Evolutionary conservation across 2,329 filamentous ascomycete genomes (phyloP).

Genomic region (Ascochyta rabiei): DNA sequence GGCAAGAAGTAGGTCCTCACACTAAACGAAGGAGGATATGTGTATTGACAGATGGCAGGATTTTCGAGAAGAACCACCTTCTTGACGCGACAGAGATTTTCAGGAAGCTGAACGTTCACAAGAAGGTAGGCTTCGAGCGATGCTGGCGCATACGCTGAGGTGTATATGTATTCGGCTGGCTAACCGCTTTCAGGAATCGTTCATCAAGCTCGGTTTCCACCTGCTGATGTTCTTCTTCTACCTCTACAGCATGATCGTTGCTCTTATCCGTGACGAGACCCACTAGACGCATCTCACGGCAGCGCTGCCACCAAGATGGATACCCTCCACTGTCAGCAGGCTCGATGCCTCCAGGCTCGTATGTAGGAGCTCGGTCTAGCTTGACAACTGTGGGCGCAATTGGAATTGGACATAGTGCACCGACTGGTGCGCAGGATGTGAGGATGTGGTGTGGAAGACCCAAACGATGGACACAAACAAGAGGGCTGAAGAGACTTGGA

Average conservation of each 20-base stretch:
- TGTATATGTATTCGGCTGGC: neutral
- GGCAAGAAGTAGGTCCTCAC: slow-evolving; percentile 85
- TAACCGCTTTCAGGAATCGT: slow-evolving; percentile 76
- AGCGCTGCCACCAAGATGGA: neutral
- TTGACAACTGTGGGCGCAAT: neutral
- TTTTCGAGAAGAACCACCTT: slow-evolving; percentile 95
- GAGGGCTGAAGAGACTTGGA: slow-evolving; percentile 2
- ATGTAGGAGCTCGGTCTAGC: neutral
- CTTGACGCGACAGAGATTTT: slow-evolving; percentile 99
- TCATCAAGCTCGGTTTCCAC: slow-evolving; percentile 98
- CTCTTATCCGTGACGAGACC: slow-evolving; percentile 92
- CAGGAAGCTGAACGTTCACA: slow-evolving; percentile 97
- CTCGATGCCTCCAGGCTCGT: neutral
- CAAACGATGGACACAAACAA: slow-evolving; percentile 11
- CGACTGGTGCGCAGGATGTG: neutral
- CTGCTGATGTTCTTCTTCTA: slow-evolving; percentile 99
- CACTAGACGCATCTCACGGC: slow-evolving; percentile 58
- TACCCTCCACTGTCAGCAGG: neutral
- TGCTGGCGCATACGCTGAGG: neutral
- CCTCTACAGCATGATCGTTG: slow-evolving; percentile 98
- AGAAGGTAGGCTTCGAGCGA: slow-evolving; percentile 73
- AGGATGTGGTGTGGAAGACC: neutral
- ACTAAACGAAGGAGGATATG: neutral
- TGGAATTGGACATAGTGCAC: neutral
- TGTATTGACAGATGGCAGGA: slow-evolving; percentile 64